These are phyloP conservation scores for Trichoderma citrinoviride DNA, from an alignment of 2,329 filamentous ascomycete genomes.

Conservation along the genomic window DNA sequence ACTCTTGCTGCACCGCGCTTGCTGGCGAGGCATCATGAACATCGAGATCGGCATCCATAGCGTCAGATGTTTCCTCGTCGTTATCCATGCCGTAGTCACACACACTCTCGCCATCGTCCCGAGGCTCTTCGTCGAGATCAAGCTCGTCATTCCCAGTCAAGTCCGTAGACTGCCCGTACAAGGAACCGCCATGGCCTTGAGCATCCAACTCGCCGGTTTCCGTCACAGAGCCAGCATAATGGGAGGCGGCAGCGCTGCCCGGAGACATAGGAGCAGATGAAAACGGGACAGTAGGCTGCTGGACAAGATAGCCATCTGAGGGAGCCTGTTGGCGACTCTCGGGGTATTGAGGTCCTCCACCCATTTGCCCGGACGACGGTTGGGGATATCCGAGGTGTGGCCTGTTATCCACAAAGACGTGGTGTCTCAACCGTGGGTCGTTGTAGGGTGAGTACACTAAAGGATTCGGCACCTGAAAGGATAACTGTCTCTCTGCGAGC, in stretches of 20 bases:
- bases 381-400: neutral
- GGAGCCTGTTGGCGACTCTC: neutral
- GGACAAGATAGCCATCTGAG: neutral
- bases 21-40: neutral
- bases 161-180: neutral
- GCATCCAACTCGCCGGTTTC: neutral
- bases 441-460: neutral
- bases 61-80: neutral
- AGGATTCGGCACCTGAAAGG: neutral
- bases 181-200: neutral
- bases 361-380: neutral
- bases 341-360: slow-evolving; percentile 1
- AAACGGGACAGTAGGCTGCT: neutral
- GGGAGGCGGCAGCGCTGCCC: neutral
- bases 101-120: neutral
- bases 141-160: neutral
- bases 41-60: neutral
- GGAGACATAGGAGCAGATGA: neutral
- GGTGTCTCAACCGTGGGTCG: neutral
- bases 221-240: neutral
- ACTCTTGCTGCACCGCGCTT: neutral
- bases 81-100: neutral
- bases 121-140: neutral
- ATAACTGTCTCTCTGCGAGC: neutral
- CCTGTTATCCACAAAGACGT: neutral